These are phyloP conservation scores for Lactarius hatsudake DNA, from an alignment of 768 basidiomycete species.

Conservation along the genomic window DNA sequence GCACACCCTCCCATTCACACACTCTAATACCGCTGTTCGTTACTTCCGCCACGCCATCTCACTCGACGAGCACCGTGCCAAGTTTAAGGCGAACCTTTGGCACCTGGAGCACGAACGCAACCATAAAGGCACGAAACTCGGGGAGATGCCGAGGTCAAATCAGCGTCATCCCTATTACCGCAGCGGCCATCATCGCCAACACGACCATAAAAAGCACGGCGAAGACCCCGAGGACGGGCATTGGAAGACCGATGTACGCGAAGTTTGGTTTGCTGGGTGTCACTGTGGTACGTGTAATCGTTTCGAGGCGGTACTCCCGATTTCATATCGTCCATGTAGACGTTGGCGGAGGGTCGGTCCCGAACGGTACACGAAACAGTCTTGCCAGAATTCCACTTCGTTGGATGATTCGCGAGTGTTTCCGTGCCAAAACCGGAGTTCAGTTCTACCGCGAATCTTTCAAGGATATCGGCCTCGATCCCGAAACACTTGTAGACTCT, in stretches of 20 bases:
- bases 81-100: slow-evolving; percentile 42
- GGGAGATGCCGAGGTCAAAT: slow-evolving; percentile 45
- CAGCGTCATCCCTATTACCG: slow-evolving; percentile 30
- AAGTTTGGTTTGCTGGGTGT: slow-evolving; percentile 80
- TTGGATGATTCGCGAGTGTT: slow-evolving; percentile 50
- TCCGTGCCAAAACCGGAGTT: slow-evolving; percentile 48
- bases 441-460: slow-evolving; percentile 36
- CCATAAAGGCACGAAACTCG: slow-evolving; percentile 44
- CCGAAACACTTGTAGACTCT: slow-evolving; percentile 24
- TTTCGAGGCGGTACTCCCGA: not conserved
- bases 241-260: slow-evolving; percentile 56
- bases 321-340: slow-evolving; percentile 40
- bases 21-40: slow-evolving; percentile 55
- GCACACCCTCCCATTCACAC: slow-evolving; percentile 61
- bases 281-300: slow-evolving; percentile 54
- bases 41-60: slow-evolving; percentile 70
- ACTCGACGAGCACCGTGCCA: slow-evolving; percentile 65
- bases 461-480: slow-evolving; percentile 35
- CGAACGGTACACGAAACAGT: slow-evolving; percentile 53
- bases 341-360: slow-evolving; percentile 69
- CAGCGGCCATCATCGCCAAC: slow-evolving; percentile 18
- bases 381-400: slow-evolving; percentile 71
- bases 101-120: slow-evolving; percentile 36
- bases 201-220: slow-evolving; percentile 36
- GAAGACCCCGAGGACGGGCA: slow-evolving; percentile 37